These are phyloP conservation scores for Plectosphaerella sp. DNA, from an alignment of 2,329 filamentous ascomycete species.

Conservation along the genomic window DNA sequence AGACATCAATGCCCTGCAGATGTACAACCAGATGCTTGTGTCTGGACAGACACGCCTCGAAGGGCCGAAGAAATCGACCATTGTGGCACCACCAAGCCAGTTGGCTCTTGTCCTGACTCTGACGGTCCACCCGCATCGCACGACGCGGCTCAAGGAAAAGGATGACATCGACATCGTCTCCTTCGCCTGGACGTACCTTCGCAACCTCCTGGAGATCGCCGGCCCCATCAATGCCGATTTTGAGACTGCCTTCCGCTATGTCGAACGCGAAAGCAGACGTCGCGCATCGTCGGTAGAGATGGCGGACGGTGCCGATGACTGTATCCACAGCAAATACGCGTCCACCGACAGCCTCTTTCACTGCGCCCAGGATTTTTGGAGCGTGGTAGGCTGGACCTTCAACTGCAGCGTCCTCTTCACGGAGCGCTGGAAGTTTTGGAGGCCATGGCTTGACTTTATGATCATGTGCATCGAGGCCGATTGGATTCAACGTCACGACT, in stretches of 20 bases:
- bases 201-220: conserved; percentile 57
- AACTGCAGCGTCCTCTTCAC: conserved; percentile 72
- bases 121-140: conserved; percentile 75
- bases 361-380: conserved; percentile 84
- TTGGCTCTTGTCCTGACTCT: conserved; percentile 76
- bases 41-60: conserved; percentile 37
- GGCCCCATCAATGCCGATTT: conserved; percentile 70
- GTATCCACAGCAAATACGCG: conserved; percentile 56
- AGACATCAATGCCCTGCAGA: conserved; percentile 56
- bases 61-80: conserved; percentile 37
- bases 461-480: conserved; percentile 73
- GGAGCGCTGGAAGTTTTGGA: conserved; percentile 77
- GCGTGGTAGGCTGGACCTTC: conserved; percentile 84
- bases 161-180: conserved; percentile 61
- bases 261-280: background rate
- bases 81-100: conserved; percentile 66
- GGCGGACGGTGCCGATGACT: conserved; percentile 43
- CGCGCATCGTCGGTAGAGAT: conserved; percentile 18
- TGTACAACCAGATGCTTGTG: conserved; percentile 61
- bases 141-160: conserved; percentile 61
- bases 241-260: conserved; percentile 56
- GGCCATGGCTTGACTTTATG: conserved; percentile 74
- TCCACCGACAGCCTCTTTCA: conserved; percentile 65
- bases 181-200: conserved; percentile 66
- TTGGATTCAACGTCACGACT: conserved; percentile 52